phyloP scores from a whole-genome alignment of 768 basidiomycete genomes.

The Suillus bovinus region DNA sequence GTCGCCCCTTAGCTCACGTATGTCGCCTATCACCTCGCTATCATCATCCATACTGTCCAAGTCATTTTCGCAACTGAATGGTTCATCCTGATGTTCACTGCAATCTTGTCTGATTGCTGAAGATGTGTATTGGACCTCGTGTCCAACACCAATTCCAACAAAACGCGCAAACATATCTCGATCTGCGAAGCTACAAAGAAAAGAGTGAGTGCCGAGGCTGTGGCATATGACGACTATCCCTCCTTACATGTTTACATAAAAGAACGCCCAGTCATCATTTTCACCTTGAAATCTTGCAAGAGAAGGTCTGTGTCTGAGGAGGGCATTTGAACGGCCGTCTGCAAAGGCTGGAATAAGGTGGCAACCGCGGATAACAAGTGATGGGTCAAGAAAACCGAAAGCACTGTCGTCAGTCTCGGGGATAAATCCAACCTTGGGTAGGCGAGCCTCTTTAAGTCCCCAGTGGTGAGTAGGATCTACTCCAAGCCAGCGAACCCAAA shows the following conservation, averaged over 20 bases:
- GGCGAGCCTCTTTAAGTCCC: too few species aligned
- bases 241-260: conserved; percentile 17
- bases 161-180: conserved; percentile 41
- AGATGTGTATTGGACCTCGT: conserved; percentile 9
- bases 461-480: too few species aligned
- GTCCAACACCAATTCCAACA: conserved; percentile 33
- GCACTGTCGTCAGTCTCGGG: too few species aligned
- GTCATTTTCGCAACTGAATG: too few species aligned
- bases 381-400: too few species aligned
- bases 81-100: neutral
- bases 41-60: too few species aligned
- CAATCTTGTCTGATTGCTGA: neutral
- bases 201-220: neutral
- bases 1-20: too few species aligned
- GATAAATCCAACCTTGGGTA: too few species aligned
- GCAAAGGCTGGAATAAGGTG: conserved; percentile 29
- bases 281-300: neutral
- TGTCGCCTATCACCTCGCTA: too few species aligned
- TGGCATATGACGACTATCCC: neutral
- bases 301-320: conserved; percentile 10
- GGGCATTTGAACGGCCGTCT: conserved; percentile 17
- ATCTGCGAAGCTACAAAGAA: conserved; percentile 37
- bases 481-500: too few species aligned
- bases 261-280: conserved; percentile 14
- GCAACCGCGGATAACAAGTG: conserved; percentile 18